phyloP scores from a whole-genome alignment of 257 asterid genomes.

The Dorcoceras hygrometricum region DNA sequence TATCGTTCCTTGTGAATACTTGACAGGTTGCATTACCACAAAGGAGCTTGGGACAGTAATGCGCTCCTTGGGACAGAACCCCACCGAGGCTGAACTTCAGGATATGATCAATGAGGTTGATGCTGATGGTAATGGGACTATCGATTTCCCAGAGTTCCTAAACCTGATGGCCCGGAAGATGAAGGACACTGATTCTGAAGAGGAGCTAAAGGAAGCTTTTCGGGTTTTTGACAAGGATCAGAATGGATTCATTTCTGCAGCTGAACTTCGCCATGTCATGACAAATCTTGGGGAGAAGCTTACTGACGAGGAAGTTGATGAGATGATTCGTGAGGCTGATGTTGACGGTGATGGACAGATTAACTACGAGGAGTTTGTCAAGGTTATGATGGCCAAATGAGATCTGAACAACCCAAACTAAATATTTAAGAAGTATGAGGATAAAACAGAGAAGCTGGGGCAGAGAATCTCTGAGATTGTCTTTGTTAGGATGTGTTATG shows the following conservation, averaged over 20 bases:
- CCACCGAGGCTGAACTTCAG: background rate
- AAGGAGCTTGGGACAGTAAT: slow-evolving; percentile 1
- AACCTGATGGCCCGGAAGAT: background rate
- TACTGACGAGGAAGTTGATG: background rate
- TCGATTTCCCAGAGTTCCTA: background rate
- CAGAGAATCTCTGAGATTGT: too few species aligned
- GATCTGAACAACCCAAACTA: background rate
- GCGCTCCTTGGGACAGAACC: background rate
- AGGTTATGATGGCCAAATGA: background rate
- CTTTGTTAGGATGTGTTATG: background rate
- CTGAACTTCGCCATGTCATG: background rate
- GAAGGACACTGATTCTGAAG: slow-evolving; percentile 1
- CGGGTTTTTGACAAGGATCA: background rate
- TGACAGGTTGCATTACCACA: background rate
- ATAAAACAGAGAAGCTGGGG: background rate
- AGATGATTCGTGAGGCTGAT: background rate
- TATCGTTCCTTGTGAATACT: background rate
- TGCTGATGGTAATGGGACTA: background rate
- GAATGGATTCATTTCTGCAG: background rate
- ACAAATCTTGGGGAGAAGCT: slow-evolving; percentile 1
- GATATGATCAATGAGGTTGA: background rate
- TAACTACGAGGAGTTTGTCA: background rate
- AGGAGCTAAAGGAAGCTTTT: background rate
- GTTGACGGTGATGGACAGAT: background rate
- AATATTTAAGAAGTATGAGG: background rate